phyloP scores from a whole-genome alignment of 179 eudicot genomes.

The Spinacia oleracea region DNA sequence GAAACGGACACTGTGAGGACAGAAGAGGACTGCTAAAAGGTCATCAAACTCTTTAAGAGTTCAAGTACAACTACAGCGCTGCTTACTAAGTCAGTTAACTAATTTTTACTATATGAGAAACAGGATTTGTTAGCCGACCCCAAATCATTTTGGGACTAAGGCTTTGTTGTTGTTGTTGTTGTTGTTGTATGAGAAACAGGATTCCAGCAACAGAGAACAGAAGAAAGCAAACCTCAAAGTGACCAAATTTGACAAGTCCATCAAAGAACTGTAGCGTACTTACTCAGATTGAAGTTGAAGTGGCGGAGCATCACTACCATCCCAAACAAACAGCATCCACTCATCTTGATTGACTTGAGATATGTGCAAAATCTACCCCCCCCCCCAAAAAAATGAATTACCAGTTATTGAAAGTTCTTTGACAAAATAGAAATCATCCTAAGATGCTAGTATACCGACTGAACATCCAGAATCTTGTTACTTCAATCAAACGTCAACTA shows the following conservation, averaged over 20 bases:
- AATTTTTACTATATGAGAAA: too few relatives aligned
- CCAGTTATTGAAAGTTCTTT: neutral
- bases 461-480: too few relatives aligned
- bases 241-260: neutral
- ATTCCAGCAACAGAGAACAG: neutral
- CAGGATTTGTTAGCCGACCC: too few relatives aligned
- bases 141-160: too few relatives aligned
- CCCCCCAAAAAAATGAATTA: constrained; percentile 3
- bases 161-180: too few relatives aligned
- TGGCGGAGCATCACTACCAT: constrained; percentile 85
- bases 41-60: too few relatives aligned
- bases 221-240: neutral
- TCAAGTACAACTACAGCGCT: too few relatives aligned
- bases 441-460: neutral
- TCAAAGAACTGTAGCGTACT: constrained; percentile 24
- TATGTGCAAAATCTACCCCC: constrained; percentile 58
- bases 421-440: neutral
- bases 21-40: too few relatives aligned
- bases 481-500: too few relatives aligned
- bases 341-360: constrained; percentile 50
- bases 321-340: constrained; percentile 83
- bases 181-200: neutral
- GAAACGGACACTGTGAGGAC: too few relatives aligned
- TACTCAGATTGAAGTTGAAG: constrained; percentile 53
- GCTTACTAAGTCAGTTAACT: too few relatives aligned